Conservation (phyloP, 2,329 filamentous ascomycete species). For the Scedosporium boydii region DNA sequence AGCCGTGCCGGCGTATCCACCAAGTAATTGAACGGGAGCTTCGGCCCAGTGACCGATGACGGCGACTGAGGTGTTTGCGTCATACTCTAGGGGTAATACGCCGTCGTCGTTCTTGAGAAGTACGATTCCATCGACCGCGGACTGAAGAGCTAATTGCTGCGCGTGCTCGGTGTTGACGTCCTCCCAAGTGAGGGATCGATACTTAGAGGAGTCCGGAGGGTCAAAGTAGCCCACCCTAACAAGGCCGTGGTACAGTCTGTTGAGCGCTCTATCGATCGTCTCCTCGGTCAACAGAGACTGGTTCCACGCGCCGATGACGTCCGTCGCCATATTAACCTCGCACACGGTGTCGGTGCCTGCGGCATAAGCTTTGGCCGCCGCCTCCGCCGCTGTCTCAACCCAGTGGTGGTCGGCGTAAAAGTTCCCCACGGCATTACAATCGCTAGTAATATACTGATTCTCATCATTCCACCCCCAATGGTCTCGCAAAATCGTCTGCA, state of each 20-base stretch:
- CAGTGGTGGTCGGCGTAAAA: slow-evolving; percentile 37
- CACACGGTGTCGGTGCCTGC: slow-evolving; percentile 26
- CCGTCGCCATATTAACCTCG: slow-evolving; percentile 17
- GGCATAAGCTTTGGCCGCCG: slow-evolving; percentile 21
- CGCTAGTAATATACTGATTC: slow-evolving; percentile 53
- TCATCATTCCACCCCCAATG: slow-evolving; percentile 55
- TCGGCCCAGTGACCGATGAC: slow-evolving; percentile 25
- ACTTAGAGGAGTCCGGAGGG: slow-evolving; percentile 17
- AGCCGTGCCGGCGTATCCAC: slow-evolving; percentile 25
- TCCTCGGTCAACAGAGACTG: slow-evolving; percentile 21
- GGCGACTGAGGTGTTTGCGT: slow-evolving; percentile 12
- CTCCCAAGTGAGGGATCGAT: slow-evolving; percentile 40
- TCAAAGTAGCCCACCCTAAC: slow-evolving; percentile 51
- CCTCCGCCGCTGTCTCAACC: slow-evolving; percentile 23
- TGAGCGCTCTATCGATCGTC: slow-evolving; percentile 32
- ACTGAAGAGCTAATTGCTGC: slow-evolving; percentile 44
- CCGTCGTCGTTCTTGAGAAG: slow-evolving; percentile 47
- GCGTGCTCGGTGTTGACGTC: slow-evolving; percentile 46
- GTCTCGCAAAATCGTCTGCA: slow-evolving; percentile 53
- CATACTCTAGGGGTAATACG: slow-evolving; percentile 32
- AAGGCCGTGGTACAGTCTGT: slow-evolving; percentile 43
- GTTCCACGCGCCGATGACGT: slow-evolving; percentile 19
- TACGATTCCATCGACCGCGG: slow-evolving; percentile 36
- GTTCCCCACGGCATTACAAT: slow-evolving; percentile 55
- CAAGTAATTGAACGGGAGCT: slow-evolving; percentile 13